A percentile compares a stretch with the other conserved stretches of the same genome.
phyloP scores from a whole-genome alignment of 2,329 filamentous ascomycete genomes.

The Ophiostoma sp. region DNA sequence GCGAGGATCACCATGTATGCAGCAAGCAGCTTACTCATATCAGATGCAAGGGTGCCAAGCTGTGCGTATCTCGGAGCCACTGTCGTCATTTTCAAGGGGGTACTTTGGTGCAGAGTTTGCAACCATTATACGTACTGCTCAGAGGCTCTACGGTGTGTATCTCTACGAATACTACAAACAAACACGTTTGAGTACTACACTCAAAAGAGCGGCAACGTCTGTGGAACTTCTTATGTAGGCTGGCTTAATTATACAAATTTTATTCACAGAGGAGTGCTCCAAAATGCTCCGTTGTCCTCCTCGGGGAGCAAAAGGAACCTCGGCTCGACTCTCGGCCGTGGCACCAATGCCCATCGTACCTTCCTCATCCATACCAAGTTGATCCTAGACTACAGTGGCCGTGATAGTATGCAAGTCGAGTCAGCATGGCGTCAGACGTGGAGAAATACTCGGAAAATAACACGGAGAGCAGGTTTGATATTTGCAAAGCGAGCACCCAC shows the following conservation, averaged over 20 bases:
- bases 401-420: not conserved
- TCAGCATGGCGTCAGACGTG: not conserved
- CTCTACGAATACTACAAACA: not conserved
- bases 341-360: not conserved
- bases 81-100: not conserved
- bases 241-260: not conserved
- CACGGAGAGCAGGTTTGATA: not conserved
- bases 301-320: not conserved
- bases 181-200: no score
- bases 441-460: not conserved
- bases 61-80: not conserved
- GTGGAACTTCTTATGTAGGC: fast-evolving
- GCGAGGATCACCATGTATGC: not conserved
- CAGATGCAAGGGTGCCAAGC: not conserved
- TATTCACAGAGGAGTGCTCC: not conserved
- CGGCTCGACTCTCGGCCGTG: not conserved
- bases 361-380: not conserved
- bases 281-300: not conserved
- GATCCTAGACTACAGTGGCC: not conserved
- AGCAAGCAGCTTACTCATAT: not conserved
- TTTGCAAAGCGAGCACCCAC: not conserved
- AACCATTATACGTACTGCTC: not conserved
- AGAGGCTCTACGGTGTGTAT: not conserved
- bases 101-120: not conserved
- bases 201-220: not conserved